Percentiles rank a stretch among this genome's conserved stretches.
Evolutionary conservation across 2,329 filamentous ascomycete genomes (phyloP).

Genomic region (Penicillium sp.): DNA sequence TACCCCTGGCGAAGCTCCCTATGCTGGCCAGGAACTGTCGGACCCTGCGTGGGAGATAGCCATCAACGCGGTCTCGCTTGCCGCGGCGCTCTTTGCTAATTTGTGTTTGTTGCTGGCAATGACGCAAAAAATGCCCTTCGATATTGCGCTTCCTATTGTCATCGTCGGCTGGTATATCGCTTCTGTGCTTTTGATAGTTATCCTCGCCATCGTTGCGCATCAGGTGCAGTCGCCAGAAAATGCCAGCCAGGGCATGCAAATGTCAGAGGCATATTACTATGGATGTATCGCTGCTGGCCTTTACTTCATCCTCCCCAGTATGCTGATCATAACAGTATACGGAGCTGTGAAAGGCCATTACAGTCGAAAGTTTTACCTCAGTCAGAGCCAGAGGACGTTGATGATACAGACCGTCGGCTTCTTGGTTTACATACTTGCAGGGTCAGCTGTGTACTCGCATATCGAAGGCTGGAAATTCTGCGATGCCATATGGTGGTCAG

Average conservation of each 20-base stretch:
- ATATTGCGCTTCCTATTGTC: constrained; percentile 56
- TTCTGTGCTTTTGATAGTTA: constrained; percentile 51
- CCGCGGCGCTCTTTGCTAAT: constrained; percentile 53
- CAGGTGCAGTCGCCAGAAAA: constrained; percentile 32
- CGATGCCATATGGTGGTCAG: constrained; percentile 33
- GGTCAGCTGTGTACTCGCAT: constrained; percentile 35
- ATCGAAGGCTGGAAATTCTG: constrained; percentile 34
- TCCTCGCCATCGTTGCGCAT: constrained; percentile 47
- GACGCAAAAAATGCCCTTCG: constrained; percentile 53
- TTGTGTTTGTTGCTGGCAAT: constrained; percentile 56
- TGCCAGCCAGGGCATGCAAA: constrained; percentile 35
- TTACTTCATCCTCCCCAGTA: constrained; percentile 53
- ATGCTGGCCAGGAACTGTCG: background rate
- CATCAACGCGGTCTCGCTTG: constrained; percentile 55
- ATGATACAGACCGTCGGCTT: constrained; percentile 44
- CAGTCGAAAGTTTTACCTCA: constrained; percentile 54
- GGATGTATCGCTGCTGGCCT: constrained; percentile 55
- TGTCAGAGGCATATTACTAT: constrained; percentile 59
- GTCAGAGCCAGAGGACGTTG: constrained; percentile 52
- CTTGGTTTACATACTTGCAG: constrained; percentile 37
- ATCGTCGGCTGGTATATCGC: constrained; percentile 58
- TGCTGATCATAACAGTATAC: constrained; percentile 54
- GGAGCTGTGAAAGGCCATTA: constrained; percentile 54
- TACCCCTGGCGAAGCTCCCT: constrained; percentile 32
- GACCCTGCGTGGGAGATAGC: constrained; percentile 40